Conservation (phyloP, 306 rosid species). For the Pterocarpus santalinus region DNA sequence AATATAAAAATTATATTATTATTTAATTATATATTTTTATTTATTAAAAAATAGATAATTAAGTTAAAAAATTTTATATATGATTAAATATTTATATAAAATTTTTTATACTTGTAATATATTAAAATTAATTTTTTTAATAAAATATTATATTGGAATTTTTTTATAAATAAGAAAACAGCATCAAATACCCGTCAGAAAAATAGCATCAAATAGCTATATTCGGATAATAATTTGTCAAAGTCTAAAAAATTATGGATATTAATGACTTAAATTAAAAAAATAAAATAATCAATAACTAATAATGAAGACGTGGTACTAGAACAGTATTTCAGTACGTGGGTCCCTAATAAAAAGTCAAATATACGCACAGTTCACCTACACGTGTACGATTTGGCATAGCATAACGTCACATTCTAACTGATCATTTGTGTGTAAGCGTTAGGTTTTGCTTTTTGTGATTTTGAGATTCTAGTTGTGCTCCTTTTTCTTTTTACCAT, state of each 20-base stretch:
- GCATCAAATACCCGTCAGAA: background rate
- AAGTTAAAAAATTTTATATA: too few species aligned
- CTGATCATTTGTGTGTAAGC: constrained; percentile 33
- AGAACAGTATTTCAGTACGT: constrained; percentile 27
- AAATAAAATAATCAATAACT: too few species aligned
- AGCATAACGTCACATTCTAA: constrained; percentile 45
- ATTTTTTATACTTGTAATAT: too few species aligned
- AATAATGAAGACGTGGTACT: background rate
- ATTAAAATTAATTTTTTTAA: background rate
- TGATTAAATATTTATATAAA: too few species aligned
- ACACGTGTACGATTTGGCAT: constrained; percentile 54
- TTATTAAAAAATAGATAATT: too few species aligned
- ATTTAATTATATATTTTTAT: too few species aligned
- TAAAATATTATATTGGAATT: background rate
- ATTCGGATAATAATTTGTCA: too few species aligned
- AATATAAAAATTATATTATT: background rate
- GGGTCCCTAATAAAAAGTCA: constrained; percentile 76
- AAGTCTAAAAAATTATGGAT: too few species aligned
- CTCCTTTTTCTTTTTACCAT: background rate
- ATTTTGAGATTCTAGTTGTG: background rate
- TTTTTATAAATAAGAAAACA: background rate
- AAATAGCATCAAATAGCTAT: too few species aligned
- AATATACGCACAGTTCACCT: constrained; percentile 42
- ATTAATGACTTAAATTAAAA: too few species aligned
- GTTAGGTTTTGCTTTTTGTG: background rate